Base-by-base conservation (phyloP, 768 basidiomycete genomes). In the Pleurotus eryngii region DNA sequence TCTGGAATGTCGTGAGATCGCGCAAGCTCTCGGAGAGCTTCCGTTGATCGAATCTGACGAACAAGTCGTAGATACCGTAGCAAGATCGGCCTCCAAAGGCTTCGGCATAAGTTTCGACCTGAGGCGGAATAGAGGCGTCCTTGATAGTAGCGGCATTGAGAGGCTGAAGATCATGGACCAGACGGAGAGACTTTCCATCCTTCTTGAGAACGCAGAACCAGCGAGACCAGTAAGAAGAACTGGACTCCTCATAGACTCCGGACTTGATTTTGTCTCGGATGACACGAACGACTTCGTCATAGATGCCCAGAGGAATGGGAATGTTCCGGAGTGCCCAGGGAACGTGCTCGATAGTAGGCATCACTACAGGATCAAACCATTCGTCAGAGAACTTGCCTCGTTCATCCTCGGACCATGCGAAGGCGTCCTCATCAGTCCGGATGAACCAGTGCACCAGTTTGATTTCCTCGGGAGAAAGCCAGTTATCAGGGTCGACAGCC, bases 1-100 rank as follows among this genome's bases (percentile, higher is more conserved):
- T 74, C 55, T 73, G 68, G 61, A 80, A 81, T 0, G 73, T 75
- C 0, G 76, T 80, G 5, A 74, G 60, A 37, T 79, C n/a, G n/a
- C n/a, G n/a, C n/a, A 69, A 77, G 3, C 59, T 56, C n/a, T 62
- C 61, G 7, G 12, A 12, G 17, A 42, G 39, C 39, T 42, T 17
- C 12, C 69, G 58, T 24, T 73, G 68, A 48, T 79, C 72, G 57
- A 72, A 77, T 26, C 73, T 73, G 0, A 72, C 67, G 51, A 65
- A 74, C 3, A 76, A 57, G 40, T 75, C 73, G 11, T 74, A 56
- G 39, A 70, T 70, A 1, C 61, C 68, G 14, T 65, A 60, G 59
- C 72, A 72, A 1, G 65, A 51, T 0, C 65, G 60, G 20, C 74
- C 73, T 0, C 67, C 68, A 47, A 74, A 77, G 0, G 64, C 54